Evolutionary conservation across 2,329 filamentous ascomycete genomes (phyloP).

Genomic region (Xylariomycetidae sp.): DNA sequence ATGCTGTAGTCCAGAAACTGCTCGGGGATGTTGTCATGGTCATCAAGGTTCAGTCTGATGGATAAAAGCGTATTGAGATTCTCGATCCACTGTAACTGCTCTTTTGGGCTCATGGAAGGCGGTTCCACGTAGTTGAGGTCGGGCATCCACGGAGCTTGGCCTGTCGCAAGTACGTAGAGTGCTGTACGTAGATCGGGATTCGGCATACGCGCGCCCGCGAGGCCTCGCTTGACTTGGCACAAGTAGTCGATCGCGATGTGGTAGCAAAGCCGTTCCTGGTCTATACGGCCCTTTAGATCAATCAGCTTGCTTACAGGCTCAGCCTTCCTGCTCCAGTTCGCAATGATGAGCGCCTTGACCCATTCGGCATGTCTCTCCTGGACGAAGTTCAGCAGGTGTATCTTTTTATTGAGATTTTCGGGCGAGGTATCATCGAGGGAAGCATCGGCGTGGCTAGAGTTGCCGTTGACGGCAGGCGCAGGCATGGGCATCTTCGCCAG

Average conservation of each 20-base stretch:
- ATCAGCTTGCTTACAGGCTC: slow-evolving; percentile 80
- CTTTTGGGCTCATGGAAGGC: slow-evolving; percentile 61
- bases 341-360: slow-evolving; percentile 86
- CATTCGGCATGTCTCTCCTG: slow-evolving; percentile 79
- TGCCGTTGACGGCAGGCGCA: slow-evolving; percentile 46
- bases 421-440: slow-evolving; percentile 49
- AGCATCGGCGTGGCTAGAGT: slow-evolving; percentile 31
- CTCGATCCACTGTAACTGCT: slow-evolving; percentile 68
- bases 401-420: slow-evolving; percentile 72
- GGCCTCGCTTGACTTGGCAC: slow-evolving; percentile 65
- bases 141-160: slow-evolving; percentile 71
- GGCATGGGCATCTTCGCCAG: slow-evolving; percentile 63
- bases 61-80: slow-evolving; percentile 80
- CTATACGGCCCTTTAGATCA: slow-evolving; percentile 73
- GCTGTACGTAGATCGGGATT: slow-evolving; percentile 91
- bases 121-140: slow-evolving; percentile 76
- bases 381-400: slow-evolving; percentile 67
- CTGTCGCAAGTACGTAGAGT: slow-evolving; percentile 74
- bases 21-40: slow-evolving; percentile 68
- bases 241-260: slow-evolving; percentile 55
- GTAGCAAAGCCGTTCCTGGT: slow-evolving; percentile 55
- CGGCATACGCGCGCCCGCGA: slow-evolving; percentile 68
- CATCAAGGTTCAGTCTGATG: slow-evolving; percentile 77
- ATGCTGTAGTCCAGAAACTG: slow-evolving; percentile 74
- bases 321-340: slow-evolving; percentile 80